phyloP scores from a whole-genome alignment of 768 basidiomycete species.

The Tylopilus plumbeoviolaceoides region DNA sequence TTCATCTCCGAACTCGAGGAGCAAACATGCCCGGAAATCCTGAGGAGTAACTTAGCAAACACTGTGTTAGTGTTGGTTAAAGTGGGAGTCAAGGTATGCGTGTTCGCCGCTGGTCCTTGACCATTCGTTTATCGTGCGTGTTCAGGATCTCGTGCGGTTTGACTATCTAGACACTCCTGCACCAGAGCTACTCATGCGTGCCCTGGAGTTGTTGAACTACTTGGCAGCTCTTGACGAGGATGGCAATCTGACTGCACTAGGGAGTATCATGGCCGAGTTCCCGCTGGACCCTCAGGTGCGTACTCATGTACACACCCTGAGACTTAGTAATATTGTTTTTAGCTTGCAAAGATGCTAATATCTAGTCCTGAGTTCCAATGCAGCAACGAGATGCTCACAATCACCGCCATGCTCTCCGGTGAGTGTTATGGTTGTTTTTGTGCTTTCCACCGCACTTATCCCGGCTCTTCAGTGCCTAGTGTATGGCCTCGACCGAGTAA shows the following conservation, averaged over 20 bases:
- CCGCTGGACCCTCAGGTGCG: constrained; percentile 94
- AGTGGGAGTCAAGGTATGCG: constrained; percentile 75
- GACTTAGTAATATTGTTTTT: not conserved
- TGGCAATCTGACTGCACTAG: constrained; percentile 82
- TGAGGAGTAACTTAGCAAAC: constrained; percentile 90
- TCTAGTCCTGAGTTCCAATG: constrained; percentile 93
- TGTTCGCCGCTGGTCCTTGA: not conserved
- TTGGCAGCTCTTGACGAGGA: constrained; percentile 92
- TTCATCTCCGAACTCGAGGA: constrained; percentile 95
- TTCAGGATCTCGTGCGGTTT: constrained; percentile 74
- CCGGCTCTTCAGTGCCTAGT: constrained; percentile 58
- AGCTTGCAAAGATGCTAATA: constrained; percentile 90
- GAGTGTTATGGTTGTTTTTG: constrained; percentile 14
- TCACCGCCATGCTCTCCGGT: constrained; percentile 97
- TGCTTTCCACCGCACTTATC: not conserved
- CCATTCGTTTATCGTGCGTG: not conserved
- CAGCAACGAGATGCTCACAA: constrained; percentile 91
- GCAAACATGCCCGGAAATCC: constrained; percentile 95
- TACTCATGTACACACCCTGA: not conserved
- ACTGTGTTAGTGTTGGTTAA: constrained; percentile 93
- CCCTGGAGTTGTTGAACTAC: constrained; percentile 89
- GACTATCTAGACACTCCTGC: constrained; percentile 93
- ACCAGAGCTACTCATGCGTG: constrained; percentile 95
- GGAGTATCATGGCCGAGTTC: constrained; percentile 94
- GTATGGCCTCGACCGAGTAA: constrained; percentile 92